Base-by-base conservation (phyloP, 139 green algal species). In the Chlamydomonas sphaeroides region DNA sequence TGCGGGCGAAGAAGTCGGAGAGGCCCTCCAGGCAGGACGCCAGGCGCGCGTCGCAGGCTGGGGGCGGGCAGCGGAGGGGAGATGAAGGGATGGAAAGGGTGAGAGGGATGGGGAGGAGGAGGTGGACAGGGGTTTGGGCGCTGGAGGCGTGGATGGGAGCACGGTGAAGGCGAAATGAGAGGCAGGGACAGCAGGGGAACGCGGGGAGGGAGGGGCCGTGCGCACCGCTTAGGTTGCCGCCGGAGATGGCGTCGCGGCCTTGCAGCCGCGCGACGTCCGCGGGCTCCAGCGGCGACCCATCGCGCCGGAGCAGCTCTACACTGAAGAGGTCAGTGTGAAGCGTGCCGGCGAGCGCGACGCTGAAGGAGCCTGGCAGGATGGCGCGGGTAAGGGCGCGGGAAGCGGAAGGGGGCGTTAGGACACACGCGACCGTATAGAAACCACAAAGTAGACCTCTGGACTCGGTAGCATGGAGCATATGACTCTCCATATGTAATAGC, bases 251-350 rank as follows among this genome's bases (percentile, higher is more conserved):
- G 30, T 80, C 72, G 3, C 57, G 56, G 11, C 56, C 72, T 0
- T 56, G 72, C 17, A 80, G 38, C 33, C 57, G 72, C 26, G 72
- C 72, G 26, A 38, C 39, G 36, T 61, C 74, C 35, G 74, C 74
- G 1, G 39, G 7, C 0, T 49, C 42, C 5, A 72, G 42, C 23
- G 61, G 33, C 3, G 23, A 21, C 0, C 75, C 62, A 15, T 62
- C 41, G 14, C 30, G 26, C 30, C 42, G 72, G 30, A 82, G 59
- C 25, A 82, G 32, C 33, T 82, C 75, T 3, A 82, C 21, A 10
- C 28, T 51, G 23, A 82, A 72, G 0, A 72, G 36, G 45, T 82
- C 75, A 7, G 68, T 65, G 35, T 72, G 59, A 1, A 41, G 59
- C 32, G 61, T 62, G 21, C 42, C 42, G 0, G 20, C 20, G 2